These are phyloP conservation scores for Zelopaecilomyces penicillatus DNA, from an alignment of 2,329 filamentous ascomycete species.

Conservation along the genomic window DNA sequence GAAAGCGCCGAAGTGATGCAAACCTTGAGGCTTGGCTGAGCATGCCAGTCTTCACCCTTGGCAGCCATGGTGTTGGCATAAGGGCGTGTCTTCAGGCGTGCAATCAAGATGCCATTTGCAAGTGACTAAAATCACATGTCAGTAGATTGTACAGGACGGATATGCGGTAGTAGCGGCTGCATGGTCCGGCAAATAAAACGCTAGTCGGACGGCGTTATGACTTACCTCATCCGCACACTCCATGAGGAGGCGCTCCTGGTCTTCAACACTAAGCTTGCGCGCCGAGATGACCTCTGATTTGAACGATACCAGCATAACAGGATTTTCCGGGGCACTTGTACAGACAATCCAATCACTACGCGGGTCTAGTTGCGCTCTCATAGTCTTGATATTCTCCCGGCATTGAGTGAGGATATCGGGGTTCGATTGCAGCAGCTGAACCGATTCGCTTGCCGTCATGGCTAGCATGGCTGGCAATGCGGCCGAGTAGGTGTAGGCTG, in stretches of 20 bases:
- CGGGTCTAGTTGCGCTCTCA: slow-evolving; percentile 82
- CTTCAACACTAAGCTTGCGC: slow-evolving; percentile 58
- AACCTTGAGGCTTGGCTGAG: slow-evolving; percentile 79
- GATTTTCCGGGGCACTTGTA: slow-evolving; percentile 75
- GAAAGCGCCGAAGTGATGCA: slow-evolving; percentile 81
- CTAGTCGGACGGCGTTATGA: slow-evolving; percentile 3
- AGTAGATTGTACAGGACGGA: slow-evolving; percentile 4
- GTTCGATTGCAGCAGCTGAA: slow-evolving; percentile 76
- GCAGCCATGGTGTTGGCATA: slow-evolving; percentile 53
- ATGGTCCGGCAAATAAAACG: too few species aligned
- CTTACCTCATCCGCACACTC: slow-evolving; percentile 94
- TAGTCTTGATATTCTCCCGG: slow-evolving; percentile 76
- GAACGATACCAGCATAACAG: slow-evolving; percentile 72
- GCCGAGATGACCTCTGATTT: slow-evolving; percentile 74
- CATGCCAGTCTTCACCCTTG: slow-evolving; percentile 60
- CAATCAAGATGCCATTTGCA: slow-evolving; percentile 82
- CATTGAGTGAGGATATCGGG: slow-evolving; percentile 72
- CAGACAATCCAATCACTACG: slow-evolving; percentile 88
- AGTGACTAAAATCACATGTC: slow-evolving; percentile 49
- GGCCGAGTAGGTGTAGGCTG: slow-evolving; percentile 91
- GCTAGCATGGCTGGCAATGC: slow-evolving; percentile 88
- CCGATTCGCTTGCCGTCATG: slow-evolving; percentile 89
- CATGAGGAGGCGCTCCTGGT: slow-evolving; percentile 78
- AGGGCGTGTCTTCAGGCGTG: slow-evolving; percentile 72
- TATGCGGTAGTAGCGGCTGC: too few species aligned